phyloP scores from a whole-genome alignment of 306 rosid genomes.

The Quercus gilva region DNA sequence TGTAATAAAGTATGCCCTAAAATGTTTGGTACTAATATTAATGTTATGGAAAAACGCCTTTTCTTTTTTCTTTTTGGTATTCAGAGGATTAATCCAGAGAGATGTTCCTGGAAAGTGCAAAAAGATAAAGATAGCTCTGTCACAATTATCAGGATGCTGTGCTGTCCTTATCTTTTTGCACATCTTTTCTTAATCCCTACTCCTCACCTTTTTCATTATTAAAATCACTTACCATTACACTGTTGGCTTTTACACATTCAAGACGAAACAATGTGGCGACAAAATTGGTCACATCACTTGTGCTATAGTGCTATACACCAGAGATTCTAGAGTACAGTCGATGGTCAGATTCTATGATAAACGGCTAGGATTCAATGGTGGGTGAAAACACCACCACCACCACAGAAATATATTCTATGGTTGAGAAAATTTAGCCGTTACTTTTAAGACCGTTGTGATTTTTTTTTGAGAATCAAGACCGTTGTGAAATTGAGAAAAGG shows the following conservation, averaged over 20 bases:
- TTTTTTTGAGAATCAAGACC: neutral
- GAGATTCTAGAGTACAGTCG: too few species aligned
- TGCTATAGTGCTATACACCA: too few species aligned
- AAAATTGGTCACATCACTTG: neutral
- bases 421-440: too few species aligned
- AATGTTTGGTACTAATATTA: too few species aligned
- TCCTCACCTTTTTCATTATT: neutral
- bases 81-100: neutral
- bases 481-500: neutral
- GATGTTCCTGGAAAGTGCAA: conserved; percentile 20
- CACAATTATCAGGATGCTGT: neutral
- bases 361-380: too few species aligned
- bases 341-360: too few species aligned
- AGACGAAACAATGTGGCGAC: neutral
- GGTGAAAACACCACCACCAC: too few species aligned
- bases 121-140: neutral
- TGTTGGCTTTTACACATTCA: neutral
- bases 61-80: neutral
- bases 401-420: too few species aligned
- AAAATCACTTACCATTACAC: neutral
- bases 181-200: neutral
- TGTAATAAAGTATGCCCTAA: too few species aligned
- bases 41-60: too few species aligned
- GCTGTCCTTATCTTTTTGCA: conserved; percentile 3
- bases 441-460: neutral